These are phyloP conservation scores for Jackrogersella minutella DNA, from an alignment of 495 filamentous ascomycete genomes.

Conservation along the genomic window DNA sequence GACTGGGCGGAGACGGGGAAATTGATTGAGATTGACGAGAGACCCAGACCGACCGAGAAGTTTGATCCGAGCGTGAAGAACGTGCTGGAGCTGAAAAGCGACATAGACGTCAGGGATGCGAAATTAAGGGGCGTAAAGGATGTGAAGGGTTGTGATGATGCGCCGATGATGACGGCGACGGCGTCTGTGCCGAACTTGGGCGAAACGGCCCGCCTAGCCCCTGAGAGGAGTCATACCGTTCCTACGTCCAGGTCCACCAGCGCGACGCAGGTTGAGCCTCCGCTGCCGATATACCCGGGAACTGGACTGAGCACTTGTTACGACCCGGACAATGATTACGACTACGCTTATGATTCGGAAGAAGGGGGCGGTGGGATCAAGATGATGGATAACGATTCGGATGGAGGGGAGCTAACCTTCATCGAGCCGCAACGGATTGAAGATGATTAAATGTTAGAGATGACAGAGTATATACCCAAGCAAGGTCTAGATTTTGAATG, in stretches of 20 bases:
- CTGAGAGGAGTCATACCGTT: not conserved
- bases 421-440: conserved; percentile 44
- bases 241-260: not conserved
- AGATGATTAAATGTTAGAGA: conserved; percentile 8
- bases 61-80: conserved; percentile 43
- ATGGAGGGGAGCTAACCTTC: conserved; percentile 45
- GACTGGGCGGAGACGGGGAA: conserved; percentile 42
- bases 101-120: conserved; percentile 51
- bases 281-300: conserved; percentile 20
- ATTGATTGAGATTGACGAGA: conserved; percentile 62
- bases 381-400: conserved; percentile 62
- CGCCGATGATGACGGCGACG: not conserved
- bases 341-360: conserved; percentile 52
- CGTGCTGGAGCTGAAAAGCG: conserved; percentile 58
- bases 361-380: conserved; percentile 55
- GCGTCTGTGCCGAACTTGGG: not conserved
- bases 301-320: conserved; percentile 34
- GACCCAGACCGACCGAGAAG: conserved; percentile 46
- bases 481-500: not conserved
- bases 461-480: conserved; percentile 11
- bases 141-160: not conserved
- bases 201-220: no score
- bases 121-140: conserved; percentile 38
- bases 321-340: conserved; percentile 47
- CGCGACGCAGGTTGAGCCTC: not conserved